Base-by-base conservation (phyloP, 169 alveolate species). In the Toxoplasma gondii region DNA sequence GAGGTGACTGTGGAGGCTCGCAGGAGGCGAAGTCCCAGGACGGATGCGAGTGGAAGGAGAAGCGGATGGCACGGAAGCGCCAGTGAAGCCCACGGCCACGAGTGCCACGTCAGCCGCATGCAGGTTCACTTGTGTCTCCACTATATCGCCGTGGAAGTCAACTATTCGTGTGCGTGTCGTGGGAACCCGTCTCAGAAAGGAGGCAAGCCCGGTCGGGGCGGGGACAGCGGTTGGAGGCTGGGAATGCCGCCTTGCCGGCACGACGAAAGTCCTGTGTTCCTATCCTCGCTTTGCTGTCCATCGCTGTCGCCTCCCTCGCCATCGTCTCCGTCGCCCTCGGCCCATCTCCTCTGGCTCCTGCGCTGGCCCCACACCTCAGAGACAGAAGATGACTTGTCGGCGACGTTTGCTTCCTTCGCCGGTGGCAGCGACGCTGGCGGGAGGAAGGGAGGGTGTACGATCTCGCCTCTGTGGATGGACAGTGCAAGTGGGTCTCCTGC, bases 311-410 rank as follows among this genome's bases (percentile, higher is more conserved):
- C 67, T 53, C 27, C 27, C 67, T 53, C 67, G 27, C 27, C 67
- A 16, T 27, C 83, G 10, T n/a, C 86, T 78, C n/a, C 44, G 9
- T 78, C 86, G 86, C 39, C 74, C 7, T 4, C 74, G 2, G 9
- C 22, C 49, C 86, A 78, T n/a, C 86, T 78, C 10, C 45, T 78
- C 22, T 78, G 86, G 86, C 45, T 78, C 45, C 43, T 78, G 86
- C 45, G n/a, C 43, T 78, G 86, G 86, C 86, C 86, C 10, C 86
- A 78, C 43, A 78, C n/a, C 39, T 17, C 45, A 19, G 86, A 78
- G 45, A 45, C 12, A 38, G 86, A 78, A 19, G 45, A n/a, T 10
- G 86, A 78, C 27, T 19, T n/a, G 86, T 78, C 86, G 5, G 2
- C 43, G 44, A n/a, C 39, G 45, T 78, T 38, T n/a, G 29, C 86